Conservation (phyloP, 2,329 filamentous ascomycete genomes). For the Fusarium kyushuense region DNA sequence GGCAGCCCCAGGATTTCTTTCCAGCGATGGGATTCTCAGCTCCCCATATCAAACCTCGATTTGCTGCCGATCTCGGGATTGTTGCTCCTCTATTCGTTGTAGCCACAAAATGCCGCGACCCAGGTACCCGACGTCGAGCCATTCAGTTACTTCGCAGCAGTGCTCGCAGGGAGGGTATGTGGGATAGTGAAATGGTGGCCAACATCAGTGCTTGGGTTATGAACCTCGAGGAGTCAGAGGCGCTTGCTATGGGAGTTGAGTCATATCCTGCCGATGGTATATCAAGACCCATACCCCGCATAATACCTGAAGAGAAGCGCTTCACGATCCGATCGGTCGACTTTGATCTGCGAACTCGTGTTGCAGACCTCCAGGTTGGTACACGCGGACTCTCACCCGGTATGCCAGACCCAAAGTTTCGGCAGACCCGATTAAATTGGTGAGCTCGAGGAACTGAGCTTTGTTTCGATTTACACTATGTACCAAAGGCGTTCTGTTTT, state of each 20-base stretch:
- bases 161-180: constrained; percentile 74
- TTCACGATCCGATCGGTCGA: constrained; percentile 68
- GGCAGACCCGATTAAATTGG: constrained; percentile 62
- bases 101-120: constrained; percentile 74
- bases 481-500: not conserved
- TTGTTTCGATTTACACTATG: not conserved
- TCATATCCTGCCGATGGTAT: constrained; percentile 13
- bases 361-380: constrained; percentile 65
- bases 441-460: constrained; percentile 43
- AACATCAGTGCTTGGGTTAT: constrained; percentile 68
- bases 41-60: constrained; percentile 70
- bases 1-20: constrained; percentile 51
- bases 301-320: constrained; percentile 65
- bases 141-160: constrained; percentile 71
- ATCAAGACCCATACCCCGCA: constrained; percentile 32
- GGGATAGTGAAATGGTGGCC: constrained; percentile 72
- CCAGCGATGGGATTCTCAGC: constrained; percentile 57
- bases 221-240: constrained; percentile 64
- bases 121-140: constrained; percentile 67
- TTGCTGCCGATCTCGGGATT: constrained; percentile 73
- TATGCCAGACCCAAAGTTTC: constrained; percentile 60
- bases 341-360: constrained; percentile 66
- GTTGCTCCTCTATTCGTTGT: constrained; percentile 74
- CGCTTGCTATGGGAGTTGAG: constrained; percentile 46
- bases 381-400: constrained; percentile 64